A percentile compares a stretch with the other conserved stretches of the same genome.
These are phyloP conservation scores for Eutypa lata DNA, from an alignment of 2,329 filamentous ascomycete species.

Conservation along the genomic window DNA sequence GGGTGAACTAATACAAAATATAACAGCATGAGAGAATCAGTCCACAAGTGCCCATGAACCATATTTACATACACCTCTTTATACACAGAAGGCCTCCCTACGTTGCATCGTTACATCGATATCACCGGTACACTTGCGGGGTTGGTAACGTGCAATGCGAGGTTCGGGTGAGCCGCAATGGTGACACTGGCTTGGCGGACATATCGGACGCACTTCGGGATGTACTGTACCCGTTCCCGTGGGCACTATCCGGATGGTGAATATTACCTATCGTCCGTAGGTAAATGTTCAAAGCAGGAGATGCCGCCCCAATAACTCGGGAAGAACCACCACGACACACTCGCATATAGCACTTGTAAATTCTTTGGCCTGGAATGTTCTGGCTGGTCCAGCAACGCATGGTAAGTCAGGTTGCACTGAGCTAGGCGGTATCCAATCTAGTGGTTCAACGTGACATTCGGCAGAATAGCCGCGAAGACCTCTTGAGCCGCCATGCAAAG, in stretches of 20 bases:
- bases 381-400: background rate
- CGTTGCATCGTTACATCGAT: background rate
- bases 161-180: background rate
- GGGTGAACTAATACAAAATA: background rate
- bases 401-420: too few species aligned
- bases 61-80: background rate
- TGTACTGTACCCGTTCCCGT: background rate
- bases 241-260: too few species aligned
- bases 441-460: background rate
- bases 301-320: background rate
- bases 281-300: background rate
- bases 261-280: background rate
- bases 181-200: background rate
- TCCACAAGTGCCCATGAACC: background rate
- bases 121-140: background rate
- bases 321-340: background rate
- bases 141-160: background rate
- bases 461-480: background rate
- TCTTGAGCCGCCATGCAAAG: background rate
- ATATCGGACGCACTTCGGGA: background rate
- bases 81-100: background rate
- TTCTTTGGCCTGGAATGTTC: background rate
- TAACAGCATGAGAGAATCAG: background rate
- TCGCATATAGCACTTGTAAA: background rate
- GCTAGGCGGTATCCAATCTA: background rate